Evolutionary conservation across 768 basidiomycete species (phyloP).

Genomic region (Favolaschia claudopus): DNA sequence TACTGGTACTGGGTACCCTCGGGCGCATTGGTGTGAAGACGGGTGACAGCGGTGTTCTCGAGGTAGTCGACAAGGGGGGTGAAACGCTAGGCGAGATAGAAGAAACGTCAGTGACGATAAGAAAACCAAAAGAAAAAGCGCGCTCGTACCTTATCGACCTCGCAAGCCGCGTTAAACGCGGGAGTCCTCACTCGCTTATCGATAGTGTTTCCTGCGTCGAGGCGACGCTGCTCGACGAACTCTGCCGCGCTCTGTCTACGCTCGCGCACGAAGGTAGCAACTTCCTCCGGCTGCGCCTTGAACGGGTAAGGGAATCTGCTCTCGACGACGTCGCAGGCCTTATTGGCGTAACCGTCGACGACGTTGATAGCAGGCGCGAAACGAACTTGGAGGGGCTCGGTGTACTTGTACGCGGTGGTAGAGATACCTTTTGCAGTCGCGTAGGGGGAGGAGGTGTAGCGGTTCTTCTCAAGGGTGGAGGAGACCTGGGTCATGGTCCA

Average conservation of each 20-base stretch:
- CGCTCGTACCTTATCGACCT: conserved; percentile 71
- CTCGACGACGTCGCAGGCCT: conserved; percentile 77
- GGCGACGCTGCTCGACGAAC: conserved; percentile 41
- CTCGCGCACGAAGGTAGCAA: conserved; percentile 65
- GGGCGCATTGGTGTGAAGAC: conserved; percentile 53
- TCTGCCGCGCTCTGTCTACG: conserved; percentile 61
- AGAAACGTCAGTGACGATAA: conserved; percentile 13
- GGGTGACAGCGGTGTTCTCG: conserved; percentile 58
- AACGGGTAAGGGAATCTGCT: conserved; percentile 80
- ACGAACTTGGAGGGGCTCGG: conserved; percentile 70
- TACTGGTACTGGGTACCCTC: conserved; percentile 76
- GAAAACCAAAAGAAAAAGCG: conserved; percentile 21
- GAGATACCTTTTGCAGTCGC: conserved; percentile 69
- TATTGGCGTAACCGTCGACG: conserved; percentile 68
- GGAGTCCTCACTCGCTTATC: conserved; percentile 72
- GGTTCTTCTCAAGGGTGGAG: conserved; percentile 62
- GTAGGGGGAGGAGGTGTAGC: conserved; percentile 71
- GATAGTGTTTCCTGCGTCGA: conserved; percentile 65
- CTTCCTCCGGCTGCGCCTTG: conserved; percentile 75
- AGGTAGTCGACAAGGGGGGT: conserved; percentile 80
- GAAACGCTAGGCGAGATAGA: conserved; percentile 56
- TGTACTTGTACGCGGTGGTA: conserved; percentile 62
- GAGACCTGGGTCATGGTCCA: too few relatives aligned
- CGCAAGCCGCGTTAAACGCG: conserved; percentile 66
- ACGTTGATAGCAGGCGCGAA: conserved; percentile 71